phyloP scores from a whole-genome alignment of 805 yeast genomes.

The Allodekkera sacchari region DNA sequence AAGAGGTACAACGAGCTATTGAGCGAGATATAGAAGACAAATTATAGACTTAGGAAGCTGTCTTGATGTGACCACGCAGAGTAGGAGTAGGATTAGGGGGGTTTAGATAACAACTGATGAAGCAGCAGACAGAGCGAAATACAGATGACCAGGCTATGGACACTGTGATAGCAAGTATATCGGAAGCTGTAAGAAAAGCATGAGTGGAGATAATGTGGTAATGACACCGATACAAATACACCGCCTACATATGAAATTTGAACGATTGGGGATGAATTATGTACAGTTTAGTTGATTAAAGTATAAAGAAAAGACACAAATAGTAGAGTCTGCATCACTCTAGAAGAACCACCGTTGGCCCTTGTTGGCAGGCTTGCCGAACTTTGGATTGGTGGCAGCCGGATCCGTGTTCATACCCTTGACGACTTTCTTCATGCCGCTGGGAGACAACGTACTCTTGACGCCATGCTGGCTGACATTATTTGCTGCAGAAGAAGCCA shows the following conservation, averaged over 20 bases:
- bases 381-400: constrained; percentile 35
- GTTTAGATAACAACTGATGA: too few species aligned
- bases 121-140: too few species aligned
- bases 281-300: constrained; percentile 1
- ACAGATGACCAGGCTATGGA: too few species aligned
- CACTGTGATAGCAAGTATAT: too few species aligned
- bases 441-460: constrained; percentile 15
- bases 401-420: constrained; percentile 20
- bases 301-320: neutral
- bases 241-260: too few species aligned
- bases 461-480: constrained; percentile 19
- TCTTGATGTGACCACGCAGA: too few species aligned
- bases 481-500: constrained; percentile 29
- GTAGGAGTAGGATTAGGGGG: too few species aligned
- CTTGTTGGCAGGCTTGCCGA: constrained; percentile 46
- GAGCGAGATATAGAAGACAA: neutral
- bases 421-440: constrained; percentile 16
- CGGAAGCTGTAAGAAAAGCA: too few species aligned
- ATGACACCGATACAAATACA: too few species aligned
- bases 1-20: too few species aligned
- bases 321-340: constrained; percentile 2
- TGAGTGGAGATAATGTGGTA: too few species aligned
- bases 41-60: too few species aligned
- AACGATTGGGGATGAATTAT: neutral
- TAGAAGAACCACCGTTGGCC: constrained; percentile 56